Base-by-base conservation (phyloP, 371 early-diverging fungal species). In the Rhizopus arrhizus region DNA sequence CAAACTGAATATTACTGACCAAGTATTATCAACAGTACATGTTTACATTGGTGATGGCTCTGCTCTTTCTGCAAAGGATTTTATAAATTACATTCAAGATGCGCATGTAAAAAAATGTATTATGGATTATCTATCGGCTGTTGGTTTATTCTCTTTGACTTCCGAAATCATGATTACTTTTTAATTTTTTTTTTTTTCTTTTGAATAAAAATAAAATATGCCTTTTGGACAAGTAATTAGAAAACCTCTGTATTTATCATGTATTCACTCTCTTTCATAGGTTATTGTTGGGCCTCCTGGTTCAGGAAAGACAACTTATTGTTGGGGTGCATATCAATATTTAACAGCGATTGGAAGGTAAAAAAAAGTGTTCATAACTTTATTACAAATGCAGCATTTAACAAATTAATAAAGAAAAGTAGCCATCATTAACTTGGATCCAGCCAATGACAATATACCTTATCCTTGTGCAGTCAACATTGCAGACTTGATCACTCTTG, bases 251-350 rank as follows among this genome's bases (percentile, higher is more conserved):
- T 51, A 53, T 1, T 13, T 13, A 41, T 22, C 35, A 13, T 34
- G 11, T 33, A 4, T 0, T 51, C 51, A 33, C 13, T 3, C 12
- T 54, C 13, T n/a, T 41, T 40, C 22, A 28, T 49, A 95, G 88
- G 71, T 99, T 42, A 92, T 98, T 36, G 89, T 98, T 57, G 99
- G 99, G 3, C 97, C 98, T 54, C 97, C 98, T 59, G 99, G 99
- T 22, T 91, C 94, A 35, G 99, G 99, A 9, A 99, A 99, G 77
- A 95, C 97, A 10, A 96, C 98, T 0, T 99, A 97, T 65, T 96
- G 97, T 77, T 83, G 89, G 74, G 96, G 96, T 35, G 83, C 98
- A 72, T 84, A 89, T 59, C 96, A 97, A 77, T 95, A 95, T 64
- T 82, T 94, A 61, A 83, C 73, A 22, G 88, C 85, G 4, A 83